Percentiles rank a stretch among this genome's conserved stretches.
phyloP scores from a whole-genome alignment of 345 rosid species.

The Conringia planisiliqua region DNA sequence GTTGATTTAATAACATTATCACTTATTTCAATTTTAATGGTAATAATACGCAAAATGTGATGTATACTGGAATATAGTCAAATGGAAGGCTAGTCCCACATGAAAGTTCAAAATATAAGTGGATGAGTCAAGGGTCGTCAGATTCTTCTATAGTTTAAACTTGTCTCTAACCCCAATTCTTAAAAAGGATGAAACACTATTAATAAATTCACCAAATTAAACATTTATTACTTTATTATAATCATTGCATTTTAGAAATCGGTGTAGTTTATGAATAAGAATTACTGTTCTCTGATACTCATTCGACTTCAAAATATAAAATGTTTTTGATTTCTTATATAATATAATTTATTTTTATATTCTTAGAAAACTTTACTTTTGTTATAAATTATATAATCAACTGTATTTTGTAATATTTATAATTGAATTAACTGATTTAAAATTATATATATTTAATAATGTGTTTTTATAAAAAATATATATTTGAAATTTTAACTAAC shows the following conservation, averaged over 20 bases:
- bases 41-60: neutral
- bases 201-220: constrained; percentile 6
- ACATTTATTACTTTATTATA: constrained; percentile 2
- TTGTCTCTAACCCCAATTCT: constrained; percentile 22
- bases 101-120: constrained; percentile 27
- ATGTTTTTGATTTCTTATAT: neutral
- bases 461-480: neutral
- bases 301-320: neutral
- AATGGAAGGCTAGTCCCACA: constrained; percentile 25
- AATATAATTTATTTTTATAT: neutral
- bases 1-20: neutral
- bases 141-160: constrained; percentile 10
- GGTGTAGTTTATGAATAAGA: neutral
- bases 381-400: neutral
- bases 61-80: constrained; percentile 4
- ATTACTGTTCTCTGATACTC: neutral
- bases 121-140: constrained; percentile 32
- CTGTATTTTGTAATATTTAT: neutral
- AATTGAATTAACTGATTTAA: neutral
- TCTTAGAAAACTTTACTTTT: neutral
- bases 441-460: neutral
- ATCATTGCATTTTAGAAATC: constrained; percentile 20
- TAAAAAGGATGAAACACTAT: constrained; percentile 3
- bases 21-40: neutral
- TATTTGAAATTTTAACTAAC: neutral